Evolutionary conservation across 2,329 filamentous ascomycete species (phyloP).

Genomic region (Pezicula radicicola): DNA sequence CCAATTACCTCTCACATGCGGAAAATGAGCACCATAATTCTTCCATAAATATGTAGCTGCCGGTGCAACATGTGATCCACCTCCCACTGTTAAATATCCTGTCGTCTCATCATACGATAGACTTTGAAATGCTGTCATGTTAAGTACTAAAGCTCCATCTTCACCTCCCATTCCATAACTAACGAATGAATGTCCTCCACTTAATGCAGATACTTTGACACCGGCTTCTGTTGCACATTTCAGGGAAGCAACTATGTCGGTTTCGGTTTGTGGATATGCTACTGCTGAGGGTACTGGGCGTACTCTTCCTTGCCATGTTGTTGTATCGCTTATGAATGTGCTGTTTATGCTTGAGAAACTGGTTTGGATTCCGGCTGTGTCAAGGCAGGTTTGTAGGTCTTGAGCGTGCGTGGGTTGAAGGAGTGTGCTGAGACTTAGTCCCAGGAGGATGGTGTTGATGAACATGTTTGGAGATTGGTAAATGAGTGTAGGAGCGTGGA

Average conservation of each 20-base stretch:
- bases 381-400: neutral
- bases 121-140: constrained; percentile 33
- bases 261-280: neutral
- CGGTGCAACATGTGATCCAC: neutral
- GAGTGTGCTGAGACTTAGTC: neutral
- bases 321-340: neutral
- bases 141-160: constrained; percentile 16
- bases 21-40: neutral
- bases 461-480: neutral
- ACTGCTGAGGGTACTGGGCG: neutral
- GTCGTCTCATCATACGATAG: constrained; percentile 37
- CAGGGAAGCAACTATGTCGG: constrained; percentile 38
- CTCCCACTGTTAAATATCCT: constrained; percentile 22
- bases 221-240: constrained; percentile 36
- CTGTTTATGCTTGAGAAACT: neutral
- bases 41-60: neutral
- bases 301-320: neutral
- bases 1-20: neutral
- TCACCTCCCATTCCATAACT: constrained; percentile 42
- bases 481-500: too few species aligned
- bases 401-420: neutral
- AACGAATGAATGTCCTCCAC: constrained; percentile 50
- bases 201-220: constrained; percentile 44
- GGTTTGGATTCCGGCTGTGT: neutral
- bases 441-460: neutral